phyloP scores from a whole-genome alignment of 805 yeast species.

The Schwanniomyces sp. region DNA sequence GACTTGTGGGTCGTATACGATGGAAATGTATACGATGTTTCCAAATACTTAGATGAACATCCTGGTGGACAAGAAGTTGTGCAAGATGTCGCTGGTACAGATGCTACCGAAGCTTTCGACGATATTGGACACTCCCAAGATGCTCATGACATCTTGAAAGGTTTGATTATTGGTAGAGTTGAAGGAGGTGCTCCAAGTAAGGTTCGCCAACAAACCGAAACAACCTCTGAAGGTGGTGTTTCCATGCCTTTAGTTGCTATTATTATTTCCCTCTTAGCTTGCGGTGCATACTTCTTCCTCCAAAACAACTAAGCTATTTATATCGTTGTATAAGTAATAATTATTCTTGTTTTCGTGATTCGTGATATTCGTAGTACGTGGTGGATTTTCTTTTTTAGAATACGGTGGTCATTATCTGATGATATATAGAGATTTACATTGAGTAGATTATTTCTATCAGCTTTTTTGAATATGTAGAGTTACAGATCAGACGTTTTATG shows the following conservation, averaged over 20 bases:
- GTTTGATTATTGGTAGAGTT: constrained; percentile 73
- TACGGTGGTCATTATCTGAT: too few relatives aligned
- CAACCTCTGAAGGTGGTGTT: constrained; percentile 15
- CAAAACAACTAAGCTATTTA: constrained; percentile 3
- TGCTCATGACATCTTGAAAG: constrained; percentile 75
- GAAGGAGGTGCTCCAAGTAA: constrained; percentile 54
- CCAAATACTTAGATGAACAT: constrained; percentile 45
- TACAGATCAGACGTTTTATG: too few relatives aligned
- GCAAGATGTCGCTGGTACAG: constrained; percentile 42
- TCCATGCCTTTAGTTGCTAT: constrained; percentile 31
- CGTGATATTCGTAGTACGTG: too few relatives aligned
- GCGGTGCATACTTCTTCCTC: constrained; percentile 40
- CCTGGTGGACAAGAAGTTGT: constrained; percentile 51
- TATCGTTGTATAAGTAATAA: background rate
- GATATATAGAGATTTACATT: too few relatives aligned
- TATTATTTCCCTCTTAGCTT: constrained; percentile 39
- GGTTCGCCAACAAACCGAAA: constrained; percentile 12
- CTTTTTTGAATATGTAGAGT: too few relatives aligned
- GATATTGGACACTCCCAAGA: constrained; percentile 98
- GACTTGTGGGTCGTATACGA: constrained; percentile 47
- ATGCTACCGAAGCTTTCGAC: constrained; percentile 47
- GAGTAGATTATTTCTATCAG: too few relatives aligned
- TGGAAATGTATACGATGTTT: constrained; percentile 43
- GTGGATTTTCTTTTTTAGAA: too few relatives aligned
- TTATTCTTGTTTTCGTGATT: background rate